Base-by-base conservation (phyloP, 1,284 basidiomycete genomes). In the Trametes hirsuta region DNA sequence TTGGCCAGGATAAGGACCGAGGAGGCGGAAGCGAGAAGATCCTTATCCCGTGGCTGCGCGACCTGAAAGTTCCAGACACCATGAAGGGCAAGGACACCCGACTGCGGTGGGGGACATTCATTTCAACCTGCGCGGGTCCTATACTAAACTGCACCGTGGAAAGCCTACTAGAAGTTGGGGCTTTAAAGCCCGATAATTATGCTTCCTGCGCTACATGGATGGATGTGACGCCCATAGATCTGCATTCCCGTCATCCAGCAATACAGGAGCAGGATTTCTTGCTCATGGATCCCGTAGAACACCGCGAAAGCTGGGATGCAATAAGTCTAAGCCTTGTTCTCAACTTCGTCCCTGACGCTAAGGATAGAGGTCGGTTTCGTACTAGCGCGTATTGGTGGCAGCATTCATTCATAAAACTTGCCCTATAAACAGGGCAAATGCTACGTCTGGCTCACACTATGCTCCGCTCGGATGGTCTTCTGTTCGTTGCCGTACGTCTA, bases 11-110 rank as follows among this genome's bases (percentile, higher is more conserved):
- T 4, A 80, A 76, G 12, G 89, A 94, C 63, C 78, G 94, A 55
- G 94, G 94, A 15, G 94, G 94, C 5, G 94, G 94, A 14, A 92
- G 88, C 66, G 91, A 94, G 69, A 90, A 85, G 67, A 78, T 94
- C 1, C 76, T 95, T 22, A 81, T 95, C 47, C 71, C 67, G 24
- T 96, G 93, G 92, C 72, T 95, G 62, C 82, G 82, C 63, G 84
- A 85, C 52, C 68, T 87, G 61, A 75, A 78, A 2, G 51, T 80
- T 47, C 76, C 78, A 53, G 69, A 68, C 14, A 64, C 69, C 46
- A 59, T 61, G 62, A 72, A 61, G 62, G 57, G 40, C 55, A 67
- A 48, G 58, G 56, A 25, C 24, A 49, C 40, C 25, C 79, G 77
- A 65, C 68, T 83, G 50, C 78, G 75, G 86, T 84, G 62, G 30